Conservation (phyloP, 2,329 filamentous ascomycete species). For the Botrytis sinoallii region DNA sequence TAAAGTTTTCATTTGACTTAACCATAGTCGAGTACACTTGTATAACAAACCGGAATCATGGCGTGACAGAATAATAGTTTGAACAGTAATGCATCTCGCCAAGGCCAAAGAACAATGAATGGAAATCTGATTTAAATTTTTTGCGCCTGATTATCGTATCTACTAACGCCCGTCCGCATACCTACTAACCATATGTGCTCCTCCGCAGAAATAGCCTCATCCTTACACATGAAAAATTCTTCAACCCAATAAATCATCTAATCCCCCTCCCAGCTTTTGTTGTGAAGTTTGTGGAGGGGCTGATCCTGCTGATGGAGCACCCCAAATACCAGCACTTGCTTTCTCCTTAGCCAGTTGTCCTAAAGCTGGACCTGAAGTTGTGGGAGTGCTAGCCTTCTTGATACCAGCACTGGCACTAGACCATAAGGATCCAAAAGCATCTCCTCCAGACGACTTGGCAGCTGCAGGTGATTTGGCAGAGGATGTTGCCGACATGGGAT, state of each 20-base stretch:
- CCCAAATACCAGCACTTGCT: conserved; percentile 92
- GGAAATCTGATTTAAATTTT: background rate
- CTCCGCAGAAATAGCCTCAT: background rate
- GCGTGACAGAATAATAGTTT: background rate
- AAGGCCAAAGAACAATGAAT: background rate
- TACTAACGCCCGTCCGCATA: conserved; percentile 14
- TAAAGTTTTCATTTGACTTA: background rate
- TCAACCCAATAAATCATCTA: conserved; percentile 47
- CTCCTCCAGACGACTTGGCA: conserved; percentile 62
- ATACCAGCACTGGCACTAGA: conserved; percentile 64
- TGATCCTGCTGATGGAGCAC: conserved; percentile 53
- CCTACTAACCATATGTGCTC: conserved; percentile 12
- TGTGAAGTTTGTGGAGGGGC: conserved; percentile 27
- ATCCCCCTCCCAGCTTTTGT: conserved; percentile 39
- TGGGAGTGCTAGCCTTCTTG: conserved; percentile 66
- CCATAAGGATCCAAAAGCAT: conserved; percentile 90
- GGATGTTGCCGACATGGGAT: conserved; percentile 33
- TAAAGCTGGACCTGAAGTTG: conserved; percentile 70
- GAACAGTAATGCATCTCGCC: background rate
- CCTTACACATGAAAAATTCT: background rate
- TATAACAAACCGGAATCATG: background rate
- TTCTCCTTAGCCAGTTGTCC: conserved; percentile 98
- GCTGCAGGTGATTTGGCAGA: conserved; percentile 48
- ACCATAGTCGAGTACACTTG: background rate
- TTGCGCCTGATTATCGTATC: conserved; percentile 16